These are phyloP conservation scores for Myrica gale DNA, from an alignment of 306 rosid species.

Conservation along the genomic window DNA sequence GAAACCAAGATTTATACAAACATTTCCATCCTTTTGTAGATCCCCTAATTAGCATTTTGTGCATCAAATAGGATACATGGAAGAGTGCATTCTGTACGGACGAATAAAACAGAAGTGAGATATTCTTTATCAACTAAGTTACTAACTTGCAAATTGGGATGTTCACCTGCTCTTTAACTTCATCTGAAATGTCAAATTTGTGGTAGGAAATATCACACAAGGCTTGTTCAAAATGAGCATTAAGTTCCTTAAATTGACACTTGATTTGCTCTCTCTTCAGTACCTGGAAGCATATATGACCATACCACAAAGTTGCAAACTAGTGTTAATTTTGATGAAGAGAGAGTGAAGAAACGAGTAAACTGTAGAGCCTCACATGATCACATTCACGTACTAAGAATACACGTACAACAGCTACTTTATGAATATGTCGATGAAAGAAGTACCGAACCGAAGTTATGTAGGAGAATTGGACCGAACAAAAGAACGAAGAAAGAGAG, in stretches of 20 bases:
- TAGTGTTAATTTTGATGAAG: not conserved
- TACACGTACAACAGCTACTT: not conserved
- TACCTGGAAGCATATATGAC: conserved; percentile 45
- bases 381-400: not conserved
- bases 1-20: not conserved
- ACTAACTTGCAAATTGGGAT: not conserved
- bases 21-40: not conserved
- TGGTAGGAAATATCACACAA: conserved; percentile 44
- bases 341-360: not conserved
- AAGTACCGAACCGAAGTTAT: not conserved
- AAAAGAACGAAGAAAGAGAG: too few species aligned
- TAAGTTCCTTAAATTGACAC: conserved; percentile 48
- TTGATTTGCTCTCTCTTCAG: conserved; percentile 60
- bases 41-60: not conserved
- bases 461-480: not conserved
- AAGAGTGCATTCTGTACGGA: not conserved
- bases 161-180: conserved; percentile 85
- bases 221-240: conserved; percentile 57
- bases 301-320: not conserved
- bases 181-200: conserved; percentile 67
- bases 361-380: not conserved
- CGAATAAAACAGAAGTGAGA: not conserved
- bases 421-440: not conserved
- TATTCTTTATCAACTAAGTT: not conserved
- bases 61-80: not conserved